These are phyloP conservation scores for Diaporthe eres DNA, from an alignment of 2,329 filamentous ascomycete genomes.

Conservation along the genomic window DNA sequence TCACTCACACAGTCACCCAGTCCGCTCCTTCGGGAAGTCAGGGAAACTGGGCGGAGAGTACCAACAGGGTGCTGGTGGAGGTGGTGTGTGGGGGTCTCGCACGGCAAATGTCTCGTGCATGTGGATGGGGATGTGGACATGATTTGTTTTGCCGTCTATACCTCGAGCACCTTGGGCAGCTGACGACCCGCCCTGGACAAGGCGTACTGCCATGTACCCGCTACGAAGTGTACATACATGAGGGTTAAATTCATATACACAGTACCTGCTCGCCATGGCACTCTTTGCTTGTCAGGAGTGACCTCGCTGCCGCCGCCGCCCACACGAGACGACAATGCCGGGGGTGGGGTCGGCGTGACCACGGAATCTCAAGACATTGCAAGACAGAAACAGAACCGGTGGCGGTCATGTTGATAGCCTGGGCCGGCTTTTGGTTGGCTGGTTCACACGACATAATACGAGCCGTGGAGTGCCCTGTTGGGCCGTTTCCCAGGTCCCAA, in stretches of 20 bases:
- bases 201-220: slow-evolving; percentile 25
- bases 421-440: slow-evolving; percentile 6
- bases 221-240: slow-evolving; percentile 27
- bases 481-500: background rate
- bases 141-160: slow-evolving; percentile 20
- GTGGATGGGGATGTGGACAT: background rate
- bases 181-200: slow-evolving; percentile 9
- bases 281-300: background rate
- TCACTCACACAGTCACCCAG: background rate
- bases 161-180: slow-evolving; percentile 14
- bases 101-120: slow-evolving; percentile 31
- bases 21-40: background rate
- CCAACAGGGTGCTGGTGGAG: slow-evolving; percentile 2
- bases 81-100: slow-evolving; percentile 27
- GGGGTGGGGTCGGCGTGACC: slow-evolving; percentile 22
- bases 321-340: background rate
- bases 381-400: slow-evolving; percentile 15
- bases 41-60: background rate
- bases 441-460: slow-evolving; percentile 14
- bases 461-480: slow-evolving; percentile 15
- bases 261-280: background rate
- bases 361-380: slow-evolving; percentile 28
- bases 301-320: slow-evolving; percentile 1
- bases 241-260: background rate
- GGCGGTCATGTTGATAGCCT: background rate